These are phyloP conservation scores for Cutaneotrichosporon dermatis DNA, from an alignment of 1,284 basidiomycete genomes.

Conservation along the genomic window DNA sequence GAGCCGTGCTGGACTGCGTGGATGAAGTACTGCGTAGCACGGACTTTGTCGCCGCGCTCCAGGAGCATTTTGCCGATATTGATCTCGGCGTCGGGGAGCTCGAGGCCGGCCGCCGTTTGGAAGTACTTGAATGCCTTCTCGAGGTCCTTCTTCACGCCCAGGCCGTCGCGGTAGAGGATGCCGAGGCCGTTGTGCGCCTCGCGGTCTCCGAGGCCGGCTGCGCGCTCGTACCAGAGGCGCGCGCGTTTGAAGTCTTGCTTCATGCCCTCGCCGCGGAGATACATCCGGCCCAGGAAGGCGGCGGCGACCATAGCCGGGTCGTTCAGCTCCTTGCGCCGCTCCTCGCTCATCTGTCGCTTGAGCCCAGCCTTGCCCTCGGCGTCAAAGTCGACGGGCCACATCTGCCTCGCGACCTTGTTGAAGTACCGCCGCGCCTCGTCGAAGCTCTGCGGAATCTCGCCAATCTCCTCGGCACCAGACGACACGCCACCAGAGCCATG, in stretches of 20 bases:
- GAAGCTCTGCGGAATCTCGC: slow-evolving; percentile 70
- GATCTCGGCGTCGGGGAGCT: slow-evolving; percentile 83
- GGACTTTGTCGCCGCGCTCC: slow-evolving; percentile 40
- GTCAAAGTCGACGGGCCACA: slow-evolving; percentile 69
- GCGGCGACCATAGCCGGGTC: slow-evolving; percentile 65
- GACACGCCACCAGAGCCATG: slow-evolving; percentile 61
- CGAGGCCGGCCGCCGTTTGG: slow-evolving; percentile 71
- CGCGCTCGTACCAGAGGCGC: slow-evolving; percentile 91
- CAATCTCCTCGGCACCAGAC: slow-evolving; percentile 83
- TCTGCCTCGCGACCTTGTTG: slow-evolving; percentile 65
- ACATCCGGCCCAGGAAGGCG: slow-evolving; percentile 86
- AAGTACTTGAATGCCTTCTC: slow-evolving; percentile 65
- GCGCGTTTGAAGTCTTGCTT: slow-evolving; percentile 70
- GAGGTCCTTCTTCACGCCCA: slow-evolving; percentile 56
- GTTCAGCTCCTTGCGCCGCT: slow-evolving; percentile 44
- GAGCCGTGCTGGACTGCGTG: slow-evolving; percentile 76
- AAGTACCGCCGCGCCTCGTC: slow-evolving; percentile 74
- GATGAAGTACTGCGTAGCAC: slow-evolving; percentile 71
- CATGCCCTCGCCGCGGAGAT: slow-evolving; percentile 86
- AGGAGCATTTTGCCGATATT: slow-evolving; percentile 82
- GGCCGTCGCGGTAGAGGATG: slow-evolving; percentile 84
- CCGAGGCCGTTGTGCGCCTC: slow-evolving; percentile 87
- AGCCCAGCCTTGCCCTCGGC: slow-evolving; percentile 44
- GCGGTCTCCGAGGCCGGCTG: slow-evolving; percentile 69
- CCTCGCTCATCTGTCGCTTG: slow-evolving; percentile 54